Evolutionary conservation across 352 stramenopile genomes (phyloP).

Genomic region (Phytopythium helicoides): DNA sequence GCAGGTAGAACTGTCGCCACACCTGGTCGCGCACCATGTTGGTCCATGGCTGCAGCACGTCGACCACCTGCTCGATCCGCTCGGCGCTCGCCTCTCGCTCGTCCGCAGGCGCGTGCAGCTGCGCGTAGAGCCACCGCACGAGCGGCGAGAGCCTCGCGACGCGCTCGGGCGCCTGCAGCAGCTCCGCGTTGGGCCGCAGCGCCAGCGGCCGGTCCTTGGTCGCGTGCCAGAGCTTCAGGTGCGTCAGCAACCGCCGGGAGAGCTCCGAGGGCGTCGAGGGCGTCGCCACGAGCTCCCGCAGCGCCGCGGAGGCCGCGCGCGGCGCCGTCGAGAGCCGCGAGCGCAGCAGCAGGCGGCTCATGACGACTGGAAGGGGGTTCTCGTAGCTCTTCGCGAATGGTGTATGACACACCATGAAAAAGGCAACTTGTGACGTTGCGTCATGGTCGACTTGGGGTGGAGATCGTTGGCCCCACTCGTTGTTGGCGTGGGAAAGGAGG

Average conservation of each 20-base stretch:
- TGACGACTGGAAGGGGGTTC: background rate
- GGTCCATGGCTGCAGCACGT: conserved; percentile 38
- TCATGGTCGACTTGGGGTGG: too few species aligned
- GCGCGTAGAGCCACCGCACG: conserved; percentile 35
- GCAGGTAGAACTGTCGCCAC: conserved; percentile 61
- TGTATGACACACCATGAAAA: too few species aligned
- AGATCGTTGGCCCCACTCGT: too few species aligned
- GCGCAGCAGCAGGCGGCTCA: background rate
- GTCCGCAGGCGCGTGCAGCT: conserved; percentile 3
- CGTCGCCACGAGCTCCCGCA: conserved; percentile 1
- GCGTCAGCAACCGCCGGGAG: conserved; percentile 29
- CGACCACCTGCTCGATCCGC: conserved; percentile 23
- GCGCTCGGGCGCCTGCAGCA: conserved; percentile 22
- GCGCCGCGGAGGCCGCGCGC: background rate
- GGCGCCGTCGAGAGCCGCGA: background rate
- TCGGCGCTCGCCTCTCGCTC: conserved; percentile 5
- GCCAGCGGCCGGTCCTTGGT: conserved; percentile 7
- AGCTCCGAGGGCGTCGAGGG: conserved; percentile 6
- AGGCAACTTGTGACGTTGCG: too few species aligned
- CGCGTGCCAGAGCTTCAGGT: conserved; percentile 25
- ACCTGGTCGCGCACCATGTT: conserved; percentile 43
- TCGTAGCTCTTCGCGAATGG: too few species aligned
- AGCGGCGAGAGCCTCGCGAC: conserved; percentile 32
- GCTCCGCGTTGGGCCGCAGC: conserved; percentile 22
- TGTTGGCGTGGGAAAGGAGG: too few species aligned